These are phyloP conservation scores for Coemansia umbellata DNA, from an alignment of 192 early-diverging fungal genomes.

Conservation along the genomic window DNA sequence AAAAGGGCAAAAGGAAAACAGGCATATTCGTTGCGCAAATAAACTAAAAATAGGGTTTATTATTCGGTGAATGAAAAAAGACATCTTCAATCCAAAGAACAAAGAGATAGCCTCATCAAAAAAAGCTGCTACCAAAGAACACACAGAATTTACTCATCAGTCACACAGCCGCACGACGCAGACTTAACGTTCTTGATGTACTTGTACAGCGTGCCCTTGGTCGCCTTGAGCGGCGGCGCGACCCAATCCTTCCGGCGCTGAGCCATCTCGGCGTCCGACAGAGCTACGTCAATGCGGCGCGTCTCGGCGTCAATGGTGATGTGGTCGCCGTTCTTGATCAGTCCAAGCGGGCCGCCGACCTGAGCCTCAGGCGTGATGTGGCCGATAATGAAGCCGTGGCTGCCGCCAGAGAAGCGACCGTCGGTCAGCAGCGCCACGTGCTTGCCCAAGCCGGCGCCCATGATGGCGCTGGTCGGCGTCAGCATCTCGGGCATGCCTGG, in stretches of 20 bases:
- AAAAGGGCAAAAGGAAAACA: too few species aligned
- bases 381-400: conserved; percentile 98
- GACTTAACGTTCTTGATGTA: conserved; percentile 85
- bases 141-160: conserved; percentile 73
- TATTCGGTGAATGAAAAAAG: too few species aligned
- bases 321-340: conserved; percentile 85
- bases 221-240: conserved; percentile 85
- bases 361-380: conserved; percentile 99
- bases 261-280: conserved; percentile 74
- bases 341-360: conserved; percentile 91
- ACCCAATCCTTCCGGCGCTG: conserved; percentile 68
- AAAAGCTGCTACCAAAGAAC: too few species aligned
- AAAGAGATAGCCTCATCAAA: too few species aligned
- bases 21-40: too few species aligned
- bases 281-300: conserved; percentile 71
- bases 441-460: conserved; percentile 98
- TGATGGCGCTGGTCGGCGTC: conserved; percentile 95
- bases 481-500: conserved; percentile 99
- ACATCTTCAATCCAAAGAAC: too few species aligned
- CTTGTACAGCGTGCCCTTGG: conserved; percentile 84
- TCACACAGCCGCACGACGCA: conserved; percentile 80
- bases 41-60: too few species aligned
- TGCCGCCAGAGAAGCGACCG: conserved; percentile 97
- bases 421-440: conserved; percentile 97
- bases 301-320: conserved; percentile 85